These are phyloP conservation scores for Kurtzmaniella quercitrusa DNA, from an alignment of 1,139 yeast species.

Conservation along the genomic window DNA sequence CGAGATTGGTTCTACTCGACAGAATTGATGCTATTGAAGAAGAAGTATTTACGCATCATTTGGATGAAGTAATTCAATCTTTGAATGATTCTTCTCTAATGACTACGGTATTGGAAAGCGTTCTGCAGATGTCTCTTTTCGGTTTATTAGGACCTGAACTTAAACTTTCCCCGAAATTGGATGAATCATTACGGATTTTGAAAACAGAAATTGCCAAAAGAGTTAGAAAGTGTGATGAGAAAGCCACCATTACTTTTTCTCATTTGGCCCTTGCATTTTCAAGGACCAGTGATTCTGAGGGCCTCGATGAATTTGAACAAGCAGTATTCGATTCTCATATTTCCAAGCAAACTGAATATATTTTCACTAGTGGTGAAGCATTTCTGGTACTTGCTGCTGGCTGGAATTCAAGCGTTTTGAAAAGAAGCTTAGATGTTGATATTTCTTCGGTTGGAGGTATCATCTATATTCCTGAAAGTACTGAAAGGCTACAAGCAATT, in stretches of 20 bases:
- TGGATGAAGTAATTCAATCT: constrained; percentile 14
- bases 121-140: constrained; percentile 56
- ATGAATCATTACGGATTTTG: constrained; percentile 16
- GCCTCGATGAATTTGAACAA: constrained; percentile 34
- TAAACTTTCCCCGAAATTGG: constrained; percentile 7
- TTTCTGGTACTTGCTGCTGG: constrained; percentile 69
- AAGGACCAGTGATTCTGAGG: constrained; percentile 10
- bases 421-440: constrained; percentile 40
- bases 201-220: constrained; percentile 32
- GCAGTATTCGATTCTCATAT: constrained; percentile 53
- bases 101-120: constrained; percentile 37
- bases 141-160: constrained; percentile 47
- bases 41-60: constrained; percentile 12
- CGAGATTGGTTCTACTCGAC: constrained; percentile 45
- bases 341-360: constrained; percentile 68
- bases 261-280: constrained; percentile 45
- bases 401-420: constrained; percentile 62
- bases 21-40: constrained; percentile 21
- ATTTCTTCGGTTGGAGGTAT: constrained; percentile 3
- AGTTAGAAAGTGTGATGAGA: constrained; percentile 59
- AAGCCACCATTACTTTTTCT: constrained; percentile 53
- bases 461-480: constrained; percentile 15
- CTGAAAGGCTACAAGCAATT: constrained; percentile 29
- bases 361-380: constrained; percentile 85
- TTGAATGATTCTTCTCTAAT: constrained; percentile 18